Evolutionary conservation across 2,329 filamentous ascomycete species (phyloP).

Genomic region (Atkinsonella texensis): DNA sequence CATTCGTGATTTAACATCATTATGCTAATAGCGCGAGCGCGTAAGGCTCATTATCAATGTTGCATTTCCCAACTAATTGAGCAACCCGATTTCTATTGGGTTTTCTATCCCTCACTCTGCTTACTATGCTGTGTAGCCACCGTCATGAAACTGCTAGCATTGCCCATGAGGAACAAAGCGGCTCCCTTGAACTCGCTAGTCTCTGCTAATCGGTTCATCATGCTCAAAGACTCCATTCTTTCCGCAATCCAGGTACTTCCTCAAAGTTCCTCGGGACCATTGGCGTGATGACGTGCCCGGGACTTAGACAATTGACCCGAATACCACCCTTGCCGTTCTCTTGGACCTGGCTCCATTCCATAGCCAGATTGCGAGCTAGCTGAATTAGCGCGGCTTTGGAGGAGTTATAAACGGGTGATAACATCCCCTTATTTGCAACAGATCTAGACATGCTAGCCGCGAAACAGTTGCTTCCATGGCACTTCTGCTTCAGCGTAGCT

Average conservation of each 20-base stretch:
- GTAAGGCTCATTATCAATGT: no score
- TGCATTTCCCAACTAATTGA: no score
- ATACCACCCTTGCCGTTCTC: slow-evolving; percentile 39
- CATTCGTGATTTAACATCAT: no score
- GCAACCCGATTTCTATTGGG: no score
- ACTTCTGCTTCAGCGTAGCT: slow-evolving; percentile 42
- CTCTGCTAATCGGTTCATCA: slow-evolving; percentile 50
- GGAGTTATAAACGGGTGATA: slow-evolving; percentile 56
- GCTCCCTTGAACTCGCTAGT: slow-evolving; percentile 50
- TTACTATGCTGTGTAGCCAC: slow-evolving; percentile 30
- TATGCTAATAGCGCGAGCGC: no score
- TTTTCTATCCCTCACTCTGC: neutral
- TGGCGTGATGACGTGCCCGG: slow-evolving; percentile 55
- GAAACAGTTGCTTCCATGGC: slow-evolving; percentile 41
- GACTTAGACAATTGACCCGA: slow-evolving; percentile 56
- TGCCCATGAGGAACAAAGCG: slow-evolving; percentile 47
- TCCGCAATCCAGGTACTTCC: slow-evolving; percentile 47
- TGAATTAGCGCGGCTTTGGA: slow-evolving; percentile 55
- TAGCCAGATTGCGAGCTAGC: slow-evolving; percentile 47
- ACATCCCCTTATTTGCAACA: slow-evolving; percentile 45
- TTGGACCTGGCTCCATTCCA: slow-evolving; percentile 44
- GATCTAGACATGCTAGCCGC: slow-evolving; percentile 44
- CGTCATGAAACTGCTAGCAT: slow-evolving; percentile 54
- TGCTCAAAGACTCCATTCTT: slow-evolving; percentile 61
- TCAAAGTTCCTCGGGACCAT: slow-evolving; percentile 64